Percentiles rank a stretch among this genome's conserved stretches.
Conservation (phyloP, 208 protist genomes). For the Acanthamoeba culbertsoni region DNA sequence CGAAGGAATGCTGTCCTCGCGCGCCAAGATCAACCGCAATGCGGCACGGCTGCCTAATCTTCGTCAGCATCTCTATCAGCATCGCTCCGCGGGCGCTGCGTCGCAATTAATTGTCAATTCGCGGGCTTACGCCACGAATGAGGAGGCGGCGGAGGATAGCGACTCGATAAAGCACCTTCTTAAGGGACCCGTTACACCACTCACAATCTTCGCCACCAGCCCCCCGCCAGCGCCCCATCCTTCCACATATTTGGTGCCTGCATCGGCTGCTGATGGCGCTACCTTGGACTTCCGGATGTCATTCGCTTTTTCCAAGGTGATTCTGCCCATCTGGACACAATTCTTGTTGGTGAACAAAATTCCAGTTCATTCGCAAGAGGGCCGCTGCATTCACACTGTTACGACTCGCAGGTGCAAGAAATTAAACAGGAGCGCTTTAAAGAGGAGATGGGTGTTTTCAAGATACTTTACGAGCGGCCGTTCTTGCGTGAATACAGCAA, state of each 20-base stretch:
- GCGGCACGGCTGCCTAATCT: neutral
- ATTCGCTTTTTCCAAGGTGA: neutral
- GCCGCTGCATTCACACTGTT: too few relatives aligned
- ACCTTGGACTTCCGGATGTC: neutral
- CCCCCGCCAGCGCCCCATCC: neutral
- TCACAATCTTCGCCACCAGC: neutral
- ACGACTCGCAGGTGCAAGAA: neutral
- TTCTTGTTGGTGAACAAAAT: neutral
- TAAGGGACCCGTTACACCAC: neutral
- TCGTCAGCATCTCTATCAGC: neutral
- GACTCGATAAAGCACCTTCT: neutral
- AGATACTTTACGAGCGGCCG: constrained; percentile 18
- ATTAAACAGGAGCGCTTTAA: constrained; percentile 26
- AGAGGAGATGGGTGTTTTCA: constrained; percentile 51
- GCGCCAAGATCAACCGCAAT: neutral
- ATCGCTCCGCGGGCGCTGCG: neutral
- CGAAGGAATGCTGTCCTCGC: neutral
- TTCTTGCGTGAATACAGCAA: constrained; percentile 15
- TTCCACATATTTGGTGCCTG: neutral
- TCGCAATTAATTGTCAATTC: neutral
- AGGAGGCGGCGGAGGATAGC: neutral
- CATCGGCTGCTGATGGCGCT: neutral
- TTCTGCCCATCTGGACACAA: neutral
- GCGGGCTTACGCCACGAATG: neutral
- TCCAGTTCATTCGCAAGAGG: too few relatives aligned